Evolutionary conservation across 2,329 filamentous ascomycete genomes (phyloP), one percentile per base, ranked within the genome.

Genomic region (Cephalotrichum gorgonifer): DNA sequence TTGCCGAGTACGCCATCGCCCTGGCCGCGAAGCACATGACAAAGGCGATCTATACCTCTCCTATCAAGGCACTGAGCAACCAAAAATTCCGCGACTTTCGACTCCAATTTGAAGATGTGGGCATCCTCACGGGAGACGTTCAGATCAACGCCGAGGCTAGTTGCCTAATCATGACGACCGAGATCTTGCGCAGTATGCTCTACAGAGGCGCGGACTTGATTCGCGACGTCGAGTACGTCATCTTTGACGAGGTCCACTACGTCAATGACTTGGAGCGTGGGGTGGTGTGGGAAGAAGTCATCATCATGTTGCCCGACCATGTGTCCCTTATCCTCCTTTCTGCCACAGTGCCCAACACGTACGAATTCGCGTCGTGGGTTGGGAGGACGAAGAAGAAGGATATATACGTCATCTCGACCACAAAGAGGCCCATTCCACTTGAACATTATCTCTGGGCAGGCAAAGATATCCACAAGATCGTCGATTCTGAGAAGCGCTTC

Each of bases 271-370:
- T 86, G 25, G 93, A 97, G 64, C 80, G 93, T 67, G 93, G 93
- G 60, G 93, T 98, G 6, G 93, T 98, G 0, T 98, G 93, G 93
- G 93, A 98, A 66, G 93, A 98, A 66, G 93, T 98, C 58, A 98
- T 98, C 60, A 98, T 98, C 60, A 97, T 98, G 93, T 75, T 98
- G 49, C 93, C 93, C 0, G 90, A 95, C 62, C 93, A 98, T 67
- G 88, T 98, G 35, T 95, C 93, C 2, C 76, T 98, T 22, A 98
- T 98, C 56, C 72, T 97, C 2, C 76, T 98, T 3, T 98, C 93
- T 4, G 93, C 93, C 1, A 98, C 93, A 1, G 93, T 98, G 1
- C 93, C 93, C 2, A 98, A 98, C 62, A 97, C 93, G 0, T 81
- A 96, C 54, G 93, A 98, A 62, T 98, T 98, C 59, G 93, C 93